These are phyloP conservation scores for Puccinia triticina DNA, from an alignment of 1,284 basidiomycete genomes.

Conservation along the genomic window DNA sequence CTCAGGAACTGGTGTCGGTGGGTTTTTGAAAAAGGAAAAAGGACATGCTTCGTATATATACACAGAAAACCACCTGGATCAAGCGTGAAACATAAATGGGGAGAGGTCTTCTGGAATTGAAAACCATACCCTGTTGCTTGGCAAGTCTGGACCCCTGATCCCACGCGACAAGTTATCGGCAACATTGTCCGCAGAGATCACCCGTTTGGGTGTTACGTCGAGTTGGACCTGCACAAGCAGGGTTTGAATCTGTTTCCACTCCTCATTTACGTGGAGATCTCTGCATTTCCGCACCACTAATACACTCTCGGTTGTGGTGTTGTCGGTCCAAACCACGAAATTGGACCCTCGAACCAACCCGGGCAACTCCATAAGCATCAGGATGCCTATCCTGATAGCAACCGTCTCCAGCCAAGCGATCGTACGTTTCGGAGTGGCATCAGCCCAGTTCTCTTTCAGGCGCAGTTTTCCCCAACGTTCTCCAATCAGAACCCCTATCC, in stretches of 20 bases:
- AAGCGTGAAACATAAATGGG: neutral
- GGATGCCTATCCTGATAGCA: neutral
- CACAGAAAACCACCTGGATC: no score
- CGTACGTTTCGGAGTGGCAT: neutral
- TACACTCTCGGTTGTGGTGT: neutral
- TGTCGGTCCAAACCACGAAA: conserved; percentile 22
- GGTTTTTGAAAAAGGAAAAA: no score
- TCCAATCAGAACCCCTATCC: neutral
- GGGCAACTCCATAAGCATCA: neutral
- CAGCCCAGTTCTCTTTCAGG: neutral
- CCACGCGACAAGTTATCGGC: conserved; percentile 9
- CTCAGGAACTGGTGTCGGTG: no score
- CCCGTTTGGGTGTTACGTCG: neutral
- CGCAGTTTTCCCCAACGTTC: neutral
- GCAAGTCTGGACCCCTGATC: no score
- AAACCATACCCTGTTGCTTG: neutral
- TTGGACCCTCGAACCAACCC: neutral
- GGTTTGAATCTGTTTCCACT: conserved; percentile 22
- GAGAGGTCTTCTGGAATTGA: neutral
- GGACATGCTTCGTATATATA: no score
- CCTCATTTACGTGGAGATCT: neutral
- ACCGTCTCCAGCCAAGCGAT: conserved; percentile 1
- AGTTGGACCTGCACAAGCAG: neutral
- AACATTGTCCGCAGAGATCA: neutral
- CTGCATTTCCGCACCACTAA: neutral